Conservation (phyloP, 2,329 filamentous ascomycete genomes). For the Ceratocystiopsis sp. region DNA sequence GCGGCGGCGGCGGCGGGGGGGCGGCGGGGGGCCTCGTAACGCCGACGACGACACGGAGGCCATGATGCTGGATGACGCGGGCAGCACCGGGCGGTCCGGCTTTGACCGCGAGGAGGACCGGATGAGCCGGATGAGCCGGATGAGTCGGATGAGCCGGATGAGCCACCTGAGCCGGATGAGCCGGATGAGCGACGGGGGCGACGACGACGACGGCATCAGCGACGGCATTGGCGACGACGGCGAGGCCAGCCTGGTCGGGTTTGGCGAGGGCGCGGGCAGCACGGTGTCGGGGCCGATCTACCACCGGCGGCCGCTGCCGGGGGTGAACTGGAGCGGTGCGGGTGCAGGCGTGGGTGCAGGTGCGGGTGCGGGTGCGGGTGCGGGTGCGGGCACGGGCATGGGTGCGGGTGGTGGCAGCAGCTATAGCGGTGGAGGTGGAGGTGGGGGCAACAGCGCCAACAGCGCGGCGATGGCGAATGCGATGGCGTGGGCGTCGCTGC, state of each 20-base stretch:
- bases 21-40: background rate
- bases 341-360: no score
- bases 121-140: no score
- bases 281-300: constrained; percentile 68
- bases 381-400: no score
- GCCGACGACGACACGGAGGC: constrained; percentile 8
- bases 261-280: constrained; percentile 79
- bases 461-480: constrained; percentile 9
- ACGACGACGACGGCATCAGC: constrained; percentile 57
- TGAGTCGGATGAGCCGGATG: no score
- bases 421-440: no score
- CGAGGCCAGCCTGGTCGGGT: constrained; percentile 70
- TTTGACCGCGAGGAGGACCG: no score
- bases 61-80: constrained; percentile 34
- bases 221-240: constrained; percentile 52
- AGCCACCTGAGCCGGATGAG: no score
- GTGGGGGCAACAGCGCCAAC: constrained; percentile 6
- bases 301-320: constrained; percentile 30
- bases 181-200: constrained; percentile 17
- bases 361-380: no score
- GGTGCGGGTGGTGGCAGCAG: no score
- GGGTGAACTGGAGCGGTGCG: constrained; percentile 12
- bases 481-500: constrained; percentile 22
- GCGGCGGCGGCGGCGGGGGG: constrained; percentile 21
- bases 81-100: constrained; percentile 15